Base-by-base conservation (phyloP, 441 rosid genomes). In the Adansonia madagascariensis region DNA sequence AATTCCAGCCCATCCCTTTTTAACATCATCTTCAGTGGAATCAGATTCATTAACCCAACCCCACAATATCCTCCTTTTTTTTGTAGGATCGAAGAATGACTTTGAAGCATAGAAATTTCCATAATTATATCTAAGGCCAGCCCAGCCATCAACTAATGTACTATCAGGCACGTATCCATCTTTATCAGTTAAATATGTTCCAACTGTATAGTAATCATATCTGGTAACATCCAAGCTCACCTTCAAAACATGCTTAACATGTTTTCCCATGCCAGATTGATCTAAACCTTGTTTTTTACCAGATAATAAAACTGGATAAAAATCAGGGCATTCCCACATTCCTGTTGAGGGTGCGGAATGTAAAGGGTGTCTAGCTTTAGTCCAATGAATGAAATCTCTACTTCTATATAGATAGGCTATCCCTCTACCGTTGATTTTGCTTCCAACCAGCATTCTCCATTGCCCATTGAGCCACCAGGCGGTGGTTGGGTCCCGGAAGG, bases 11-110 rank as follows among this genome's bases (percentile, higher is more conserved):
- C 99, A 95, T 2, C 97, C 97, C 76, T 95, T 95, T 0, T 6
- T 0, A 0, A 60, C 76, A 56, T 92, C 92, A 60, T 84, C 87
- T 0, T n/a, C 1, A 8, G 4, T 43, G 0, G 88, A 5, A 75
- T 95, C 98, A 0, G 98, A 92, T 66, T 95, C 99, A 69, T 94
- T 94, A 44, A 87, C 90, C 99, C 99, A 96, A 78, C 98, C 97
- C 95, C 92, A 92, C 31, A 94, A 71, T 41, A 92, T 63, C 80
- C 99, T 85, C 75, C 99, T 79, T 1, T 84, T 80, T 77, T 82
- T 91, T 3, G 61, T 71, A 20, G 84, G 76, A 69, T 96, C 98
- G 31, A 86, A 96, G 79, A 94, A 96, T 4, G 97, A 84, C 74
- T 95, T 94, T 0, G 99, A 95, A 1, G 99, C 99, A 24, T 94